Evolutionary conservation across 2,329 filamentous ascomycete species (phyloP).

Genomic region (Hymenoscyphus albidus): DNA sequence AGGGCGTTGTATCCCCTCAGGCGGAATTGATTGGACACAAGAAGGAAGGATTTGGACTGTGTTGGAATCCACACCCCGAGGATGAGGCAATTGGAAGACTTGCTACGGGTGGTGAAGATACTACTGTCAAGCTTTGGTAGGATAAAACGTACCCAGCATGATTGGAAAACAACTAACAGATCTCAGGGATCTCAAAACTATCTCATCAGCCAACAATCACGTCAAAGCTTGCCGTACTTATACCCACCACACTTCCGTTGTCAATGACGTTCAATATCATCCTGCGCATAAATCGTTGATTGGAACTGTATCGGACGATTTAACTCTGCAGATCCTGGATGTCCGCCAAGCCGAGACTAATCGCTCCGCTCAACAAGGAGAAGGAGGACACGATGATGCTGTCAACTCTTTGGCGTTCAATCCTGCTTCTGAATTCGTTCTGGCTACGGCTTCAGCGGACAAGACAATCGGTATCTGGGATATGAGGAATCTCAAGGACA

Average conservation of each 20-base stretch:
- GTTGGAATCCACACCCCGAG: constrained; percentile 74
- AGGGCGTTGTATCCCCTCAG: constrained; percentile 72
- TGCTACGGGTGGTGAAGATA: constrained; percentile 87
- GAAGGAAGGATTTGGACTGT: constrained; percentile 85
- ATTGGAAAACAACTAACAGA: neutral
- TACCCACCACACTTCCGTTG: constrained; percentile 82
- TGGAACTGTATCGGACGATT: constrained; percentile 91
- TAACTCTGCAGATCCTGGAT: constrained; percentile 89
- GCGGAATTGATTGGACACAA: constrained; percentile 82
- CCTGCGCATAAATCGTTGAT: constrained; percentile 80
- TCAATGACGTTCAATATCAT: constrained; percentile 97
- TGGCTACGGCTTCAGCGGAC: constrained; percentile 91
- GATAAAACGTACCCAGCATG: neutral
- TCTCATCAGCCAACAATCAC: constrained; percentile 64
- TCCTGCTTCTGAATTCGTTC: constrained; percentile 79
- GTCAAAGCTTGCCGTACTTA: constrained; percentile 72
- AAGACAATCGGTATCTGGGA: constrained; percentile 97
- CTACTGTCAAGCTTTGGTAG: constrained; percentile 88
- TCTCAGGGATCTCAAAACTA: constrained; percentile 72
- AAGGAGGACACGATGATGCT: constrained; percentile 83
- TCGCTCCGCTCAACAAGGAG: constrained; percentile 64
- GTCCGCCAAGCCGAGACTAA: constrained; percentile 65
- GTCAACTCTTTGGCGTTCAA: constrained; percentile 97
- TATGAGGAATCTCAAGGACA: constrained; percentile 82
- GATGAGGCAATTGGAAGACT: constrained; percentile 60